Base-by-base conservation (phyloP, 768 basidiomycete genomes). In the Chiua virens region DNA sequence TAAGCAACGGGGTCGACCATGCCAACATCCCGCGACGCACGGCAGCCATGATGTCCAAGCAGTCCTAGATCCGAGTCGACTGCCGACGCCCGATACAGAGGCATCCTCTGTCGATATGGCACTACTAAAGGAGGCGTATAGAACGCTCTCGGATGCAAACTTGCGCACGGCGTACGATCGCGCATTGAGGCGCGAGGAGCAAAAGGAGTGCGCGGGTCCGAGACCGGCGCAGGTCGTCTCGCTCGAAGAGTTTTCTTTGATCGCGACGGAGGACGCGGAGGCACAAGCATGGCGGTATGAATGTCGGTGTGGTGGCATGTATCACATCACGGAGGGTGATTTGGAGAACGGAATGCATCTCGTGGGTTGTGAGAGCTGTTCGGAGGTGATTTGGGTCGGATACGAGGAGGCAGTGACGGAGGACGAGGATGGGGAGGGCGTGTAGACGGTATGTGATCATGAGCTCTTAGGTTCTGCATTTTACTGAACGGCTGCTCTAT, bases 381-480 rank as follows among this genome's bases (percentile, higher is more conserved):
- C 91, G 15, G 91, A 92, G 67, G 82, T 81, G 9, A 73, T 92
- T 1, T 92, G 89, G 87, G 87, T 83, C n/a, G 90, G 91, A 2
- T 92, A 90, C 60, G 86, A 92, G 67, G 61, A 78, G 13, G 72
- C 64, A 18, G 73, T 75, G 27, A 34, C 11, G 37, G 68, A 59
- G 8, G 73, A 70, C 23, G 62, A 52, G 6, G 36, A 47, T 18
- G 22, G 7, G 11, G 7, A 37, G 25, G 43, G 40, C 7, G 20
- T 15, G 34, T 20, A 28, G 6, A 37, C 5, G 37, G 11, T 14
- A 39, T 22, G 21, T n/a, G 30, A 28, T 15, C 2, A 11, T 14
- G 30, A 30, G 30, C 30, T 30, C 23, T n/a, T 15, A 27, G 6
- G 8, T 40, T 37, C 10, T 18, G 8, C 17, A 39, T 3, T 10